Base-by-base conservation (phyloP, 805 yeast species). In the Yueomyces sp. region DNA sequence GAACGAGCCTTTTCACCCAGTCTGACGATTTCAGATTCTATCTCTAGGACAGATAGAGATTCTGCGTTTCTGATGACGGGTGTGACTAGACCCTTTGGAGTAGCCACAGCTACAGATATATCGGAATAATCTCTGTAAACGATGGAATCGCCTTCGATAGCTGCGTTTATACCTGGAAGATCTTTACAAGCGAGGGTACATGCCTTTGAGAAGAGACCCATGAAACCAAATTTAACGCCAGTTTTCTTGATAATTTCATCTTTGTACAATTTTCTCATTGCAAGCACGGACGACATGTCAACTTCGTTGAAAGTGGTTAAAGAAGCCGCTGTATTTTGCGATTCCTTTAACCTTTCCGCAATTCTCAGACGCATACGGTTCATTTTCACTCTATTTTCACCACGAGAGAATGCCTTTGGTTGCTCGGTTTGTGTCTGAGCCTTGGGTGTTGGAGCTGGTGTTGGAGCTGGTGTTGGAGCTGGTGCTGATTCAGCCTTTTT, bases 291-390 rank as follows among this genome's bases (percentile, higher is more conserved):
- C 43, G 92, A 73, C 97, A 90, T 92, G 69, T 90, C 98, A 51
- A 86, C 94, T 72, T 90, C 98, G 70, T 90, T 90, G 77, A 90
- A 90, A 42, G 98, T 90, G 45, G 98, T 90, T 62, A 90, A 77
- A 40, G 97, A 85, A 36, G 98, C 98, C 52, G 97, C 94, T 45
- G 97, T 88, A 75, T 92, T 92, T 71, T 90, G 98, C 34, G 97
- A 85, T 74, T 92, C 97, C 85, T 90, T 90, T 63, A 90, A 82
- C 71, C 98, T 85, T 74, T 90, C 97, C 48, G 98, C 95, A 54
- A 92, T 92, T 76, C 98, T 85, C 70, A 85, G 69, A 72, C 98
- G 83, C 97, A 90, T 92, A 74, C 98, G 85, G 80, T 88, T 92
- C 97, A 90, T 90, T 75, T 90, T 90, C 51, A 92, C 94, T 64